phyloP scores from a whole-genome alignment of 140 eudicot genomes.

The Oenanthe javanica region DNA sequence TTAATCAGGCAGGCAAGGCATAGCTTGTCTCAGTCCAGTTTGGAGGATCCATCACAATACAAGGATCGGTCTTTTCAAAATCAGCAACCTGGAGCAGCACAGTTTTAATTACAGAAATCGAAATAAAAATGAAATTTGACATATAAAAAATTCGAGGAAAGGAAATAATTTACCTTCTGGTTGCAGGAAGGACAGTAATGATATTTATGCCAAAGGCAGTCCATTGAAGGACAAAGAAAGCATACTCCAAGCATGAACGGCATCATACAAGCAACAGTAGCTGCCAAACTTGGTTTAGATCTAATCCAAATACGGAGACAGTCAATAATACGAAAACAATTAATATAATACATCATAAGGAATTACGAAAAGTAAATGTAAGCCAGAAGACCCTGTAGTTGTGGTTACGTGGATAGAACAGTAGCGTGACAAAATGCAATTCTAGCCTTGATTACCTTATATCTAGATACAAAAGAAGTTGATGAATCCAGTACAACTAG shows the following conservation, averaged over 20 bases:
- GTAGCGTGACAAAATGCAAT: too few relatives aligned
- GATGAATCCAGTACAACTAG: too few relatives aligned
- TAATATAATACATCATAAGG: neutral
- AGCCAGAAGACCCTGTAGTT: too few relatives aligned
- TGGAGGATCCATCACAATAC: conserved; percentile 91
- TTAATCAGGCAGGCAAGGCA: conserved; percentile 67
- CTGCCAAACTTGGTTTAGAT: conserved; percentile 83
- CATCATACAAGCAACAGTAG: conserved; percentile 91
- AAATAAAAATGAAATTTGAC: neutral
- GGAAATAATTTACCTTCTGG: conserved; percentile 49
- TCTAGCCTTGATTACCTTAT: too few relatives aligned
- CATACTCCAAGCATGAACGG: conserved; percentile 86
- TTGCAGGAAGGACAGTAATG: conserved; percentile 88
- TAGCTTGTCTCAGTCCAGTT: conserved; percentile 56
- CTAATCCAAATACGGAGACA: conserved; percentile 20
- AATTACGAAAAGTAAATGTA: too few relatives aligned
- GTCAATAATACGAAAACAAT: neutral
- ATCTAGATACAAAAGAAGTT: too few relatives aligned
- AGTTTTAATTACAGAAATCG: neutral
- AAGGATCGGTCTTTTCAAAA: conserved; percentile 71
- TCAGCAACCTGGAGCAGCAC: conserved; percentile 60
- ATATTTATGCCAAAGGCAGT: conserved; percentile 97
- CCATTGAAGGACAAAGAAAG: conserved; percentile 94
- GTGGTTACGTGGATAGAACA: too few relatives aligned
- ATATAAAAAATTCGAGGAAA: neutral